Percentiles rank a stretch among this genome's conserved stretches.
These are phyloP conservation scores for Casuarina cunninghamiana DNA, from an alignment of 306 rosid species.

Conservation along the genomic window DNA sequence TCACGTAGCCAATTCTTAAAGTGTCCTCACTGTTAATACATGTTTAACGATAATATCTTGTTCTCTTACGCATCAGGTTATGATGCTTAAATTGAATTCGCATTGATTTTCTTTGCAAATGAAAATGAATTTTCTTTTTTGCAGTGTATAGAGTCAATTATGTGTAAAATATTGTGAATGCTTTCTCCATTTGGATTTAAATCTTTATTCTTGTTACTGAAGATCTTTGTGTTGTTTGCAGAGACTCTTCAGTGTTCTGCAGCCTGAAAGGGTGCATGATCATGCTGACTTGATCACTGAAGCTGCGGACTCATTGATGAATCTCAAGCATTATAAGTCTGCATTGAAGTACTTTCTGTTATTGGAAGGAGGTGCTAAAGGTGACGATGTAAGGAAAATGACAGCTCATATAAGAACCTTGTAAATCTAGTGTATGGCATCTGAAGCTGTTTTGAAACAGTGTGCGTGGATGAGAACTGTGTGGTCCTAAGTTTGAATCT, in stretches of 20 bases:
- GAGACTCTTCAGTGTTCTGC: constrained; percentile 57
- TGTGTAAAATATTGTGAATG: neutral
- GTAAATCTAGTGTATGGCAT: constrained; percentile 16
- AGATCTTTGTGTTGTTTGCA: constrained; percentile 31
- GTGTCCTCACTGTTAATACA: too few relatives aligned
- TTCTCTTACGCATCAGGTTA: neutral
- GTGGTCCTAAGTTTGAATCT: neutral
- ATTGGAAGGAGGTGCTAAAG: constrained; percentile 52
- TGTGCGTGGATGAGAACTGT: constrained; percentile 5
- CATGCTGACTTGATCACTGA: constrained; percentile 53
- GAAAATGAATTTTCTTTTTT: neutral
- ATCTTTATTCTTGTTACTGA: constrained; percentile 27
- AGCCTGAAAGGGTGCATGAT: constrained; percentile 43
- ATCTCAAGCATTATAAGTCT: constrained; percentile 53
- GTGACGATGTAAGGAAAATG: constrained; percentile 49
- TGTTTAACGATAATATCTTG: neutral
- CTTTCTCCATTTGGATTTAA: constrained; percentile 17
- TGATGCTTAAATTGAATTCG: neutral
- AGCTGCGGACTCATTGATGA: constrained; percentile 66
- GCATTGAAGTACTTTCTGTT: constrained; percentile 73
- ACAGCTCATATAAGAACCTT: constrained; percentile 3
- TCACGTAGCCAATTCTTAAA: neutral
- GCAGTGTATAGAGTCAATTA: neutral
- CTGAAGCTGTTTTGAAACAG: constrained; percentile 11
- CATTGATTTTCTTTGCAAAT: neutral